Base-by-base conservation (phyloP, 2,329 filamentous ascomycete genomes). In the Sclerotinia borealis region DNA sequence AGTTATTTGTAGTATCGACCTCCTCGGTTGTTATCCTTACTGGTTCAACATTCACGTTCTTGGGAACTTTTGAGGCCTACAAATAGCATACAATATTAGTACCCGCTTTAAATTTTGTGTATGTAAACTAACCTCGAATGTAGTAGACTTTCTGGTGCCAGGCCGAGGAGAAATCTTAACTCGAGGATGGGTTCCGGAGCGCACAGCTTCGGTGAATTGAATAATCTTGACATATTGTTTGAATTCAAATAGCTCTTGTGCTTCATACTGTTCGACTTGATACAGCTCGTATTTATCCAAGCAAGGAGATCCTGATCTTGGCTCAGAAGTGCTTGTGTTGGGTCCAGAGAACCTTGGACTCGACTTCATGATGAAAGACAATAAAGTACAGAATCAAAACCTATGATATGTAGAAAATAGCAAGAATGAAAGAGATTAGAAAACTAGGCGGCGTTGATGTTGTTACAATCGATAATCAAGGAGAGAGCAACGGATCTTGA, bases 141-240 rank as follows among this genome's bases (percentile, higher is more conserved):
- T 19, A 2, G 4, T 19, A 22, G 22, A 15, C 1, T 17, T 11
- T 47, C 22, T 10, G 29, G 17, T 4, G 15, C 7, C 37, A 29
- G 36, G 11, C n/a, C 19, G 25, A 52, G 47, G 6, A 15, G n/a
- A 41, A 25, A 34, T 11, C 8, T 25, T 47, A 25, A 55, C 34
- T 39, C 59, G 50, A 62, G 50, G 31, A 55, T 55, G 59, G 36
- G 15, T 25, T 29, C 59, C 59, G 29, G 25, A 31, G 43, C 41
- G 10, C 27, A 62, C 49, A 37, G 59, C 59, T 43, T 55, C n/a
- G 8, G 59, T 29, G 39, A 62, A 62, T 4, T 47, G 31, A 13
- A 47, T 31, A n/a, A 62, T 62, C 9, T 55, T 62, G 15, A 27
- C n/a, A 39, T 62, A 55, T 55, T 62, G 41, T 13, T 48, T 29